These are phyloP conservation scores for Clonostachys sp. DNA, from an alignment of 2,329 filamentous ascomycete species.

Conservation along the genomic window DNA sequence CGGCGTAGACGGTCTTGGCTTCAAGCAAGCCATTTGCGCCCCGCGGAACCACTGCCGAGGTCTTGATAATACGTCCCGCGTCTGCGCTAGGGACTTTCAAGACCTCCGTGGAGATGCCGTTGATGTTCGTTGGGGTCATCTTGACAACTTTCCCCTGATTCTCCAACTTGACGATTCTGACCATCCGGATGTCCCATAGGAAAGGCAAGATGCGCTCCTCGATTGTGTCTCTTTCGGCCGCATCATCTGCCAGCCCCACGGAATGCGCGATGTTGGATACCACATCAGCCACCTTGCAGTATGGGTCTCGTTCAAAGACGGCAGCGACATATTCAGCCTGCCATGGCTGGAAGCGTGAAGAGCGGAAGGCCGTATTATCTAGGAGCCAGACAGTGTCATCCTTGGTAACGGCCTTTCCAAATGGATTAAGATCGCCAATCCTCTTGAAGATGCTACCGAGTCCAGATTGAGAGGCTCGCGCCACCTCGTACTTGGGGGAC, in stretches of 20 bases:
- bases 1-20: slow-evolving; percentile 71
- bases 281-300: slow-evolving; percentile 60
- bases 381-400: slow-evolving; percentile 81
- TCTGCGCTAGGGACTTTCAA: slow-evolving; percentile 42
- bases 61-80: slow-evolving; percentile 39
- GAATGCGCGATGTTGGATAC: slow-evolving; percentile 67
- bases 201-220: slow-evolving; percentile 71
- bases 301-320: slow-evolving; percentile 71
- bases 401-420: slow-evolving; percentile 53
- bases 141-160: slow-evolving; percentile 45
- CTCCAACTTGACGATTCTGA: slow-evolving; percentile 60
- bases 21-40: slow-evolving; percentile 50
- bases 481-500: slow-evolving; percentile 8
- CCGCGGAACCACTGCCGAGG: slow-evolving; percentile 43
- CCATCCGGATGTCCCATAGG: slow-evolving; percentile 69
- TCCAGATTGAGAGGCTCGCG: slow-evolving; percentile 19
- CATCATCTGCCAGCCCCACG: slow-evolving; percentile 60
- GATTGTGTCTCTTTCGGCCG: slow-evolving; percentile 54
- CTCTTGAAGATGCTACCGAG: slow-evolving; percentile 38
- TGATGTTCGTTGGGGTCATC: slow-evolving; percentile 65
- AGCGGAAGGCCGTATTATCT: slow-evolving; percentile 79
- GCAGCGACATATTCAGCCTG: slow-evolving; percentile 79
- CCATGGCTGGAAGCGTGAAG: slow-evolving; percentile 51
- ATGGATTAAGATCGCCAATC: slow-evolving; percentile 49
- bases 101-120: slow-evolving; percentile 67